Percentiles rank a stretch among this genome's conserved stretches.
These are phyloP conservation scores for Annulohypoxylon stygium DNA, from an alignment of 495 filamentous ascomycete genomes.

Conservation along the genomic window DNA sequence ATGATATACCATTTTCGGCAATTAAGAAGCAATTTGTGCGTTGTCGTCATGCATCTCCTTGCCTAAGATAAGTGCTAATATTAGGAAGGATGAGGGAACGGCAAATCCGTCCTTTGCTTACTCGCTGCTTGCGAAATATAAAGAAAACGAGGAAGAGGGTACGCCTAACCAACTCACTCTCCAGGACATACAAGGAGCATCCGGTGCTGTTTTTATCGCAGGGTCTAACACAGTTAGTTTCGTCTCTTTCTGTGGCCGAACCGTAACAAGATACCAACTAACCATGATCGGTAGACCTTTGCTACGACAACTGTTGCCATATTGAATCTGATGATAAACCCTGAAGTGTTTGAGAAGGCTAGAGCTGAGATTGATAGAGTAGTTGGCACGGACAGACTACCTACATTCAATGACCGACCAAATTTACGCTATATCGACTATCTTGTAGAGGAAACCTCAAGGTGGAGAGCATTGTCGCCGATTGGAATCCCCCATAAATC, in stretches of 20 bases:
- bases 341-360: constrained; percentile 64
- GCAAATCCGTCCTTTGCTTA: constrained; percentile 53
- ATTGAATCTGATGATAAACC: constrained; percentile 59
- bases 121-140: constrained; percentile 46
- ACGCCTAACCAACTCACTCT: constrained; percentile 55
- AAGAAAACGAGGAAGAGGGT: constrained; percentile 42
- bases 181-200: constrained; percentile 63
- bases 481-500: constrained; percentile 71
- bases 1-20: constrained; percentile 50
- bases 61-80: constrained; percentile 9
- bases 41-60: neutral
- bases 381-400: constrained; percentile 61
- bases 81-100: constrained; percentile 37
- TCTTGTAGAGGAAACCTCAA: constrained; percentile 69
- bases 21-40: constrained; percentile 47
- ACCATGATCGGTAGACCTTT: constrained; percentile 46
- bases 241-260: neutral
- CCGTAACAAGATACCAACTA: too few relatives aligned
- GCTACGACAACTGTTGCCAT: constrained; percentile 58
- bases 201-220: constrained; percentile 64
- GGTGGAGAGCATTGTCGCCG: constrained; percentile 72
- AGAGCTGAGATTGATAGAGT: constrained; percentile 71
- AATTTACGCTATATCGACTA: constrained; percentile 65
- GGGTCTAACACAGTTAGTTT: constrained; percentile 62
- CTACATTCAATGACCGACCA: constrained; percentile 63